Percentiles rank a stretch among this genome's conserved stretches.
These are phyloP conservation scores for Clavariopsis aquatica DNA, from an alignment of 495 filamentous ascomycete species.

Conservation along the genomic window DNA sequence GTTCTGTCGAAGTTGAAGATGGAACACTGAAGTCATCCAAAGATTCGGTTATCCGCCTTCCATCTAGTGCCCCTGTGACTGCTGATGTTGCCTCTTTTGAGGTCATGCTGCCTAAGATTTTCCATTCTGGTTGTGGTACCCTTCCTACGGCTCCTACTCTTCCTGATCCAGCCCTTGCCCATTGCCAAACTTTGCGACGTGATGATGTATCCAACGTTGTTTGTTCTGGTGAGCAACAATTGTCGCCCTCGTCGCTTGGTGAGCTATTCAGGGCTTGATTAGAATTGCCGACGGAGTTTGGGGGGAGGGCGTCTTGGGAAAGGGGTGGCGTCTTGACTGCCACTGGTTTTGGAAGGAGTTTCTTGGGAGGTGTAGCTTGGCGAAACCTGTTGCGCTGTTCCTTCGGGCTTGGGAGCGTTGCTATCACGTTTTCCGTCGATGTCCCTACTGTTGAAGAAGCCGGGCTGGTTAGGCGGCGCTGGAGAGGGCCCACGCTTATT, in stretches of 20 bases:
- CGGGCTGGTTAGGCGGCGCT: constrained; percentile 32
- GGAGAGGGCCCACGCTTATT: constrained; percentile 35
- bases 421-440: constrained; percentile 29
- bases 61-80: constrained; percentile 19
- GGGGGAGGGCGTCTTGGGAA: constrained; percentile 35
- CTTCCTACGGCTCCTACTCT: constrained; percentile 25
- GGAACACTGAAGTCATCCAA: constrained; percentile 29
- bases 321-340: constrained; percentile 23
- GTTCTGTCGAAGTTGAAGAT: constrained; percentile 8
- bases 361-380: constrained; percentile 3
- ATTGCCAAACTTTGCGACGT: constrained; percentile 28
- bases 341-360: constrained; percentile 3
- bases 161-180: constrained; percentile 31
- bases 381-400: constrained; percentile 35
- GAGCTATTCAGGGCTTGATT: constrained; percentile 21
- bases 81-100: constrained; percentile 22
- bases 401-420: constrained; percentile 20
- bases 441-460: constrained; percentile 34
- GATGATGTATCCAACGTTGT: constrained; percentile 12
- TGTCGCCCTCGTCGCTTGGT: constrained; percentile 6
- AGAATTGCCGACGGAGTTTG: constrained; percentile 32
- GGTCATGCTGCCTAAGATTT: constrained; percentile 10
- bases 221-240: not conserved
- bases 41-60: constrained; percentile 5
- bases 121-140: constrained; percentile 29